A percentile compares a stretch with the other conserved stretches of the same genome.
Evolutionary conservation across 2,329 filamentous ascomycete genomes (phyloP).

Genomic region (Fusarium penzigii): DNA sequence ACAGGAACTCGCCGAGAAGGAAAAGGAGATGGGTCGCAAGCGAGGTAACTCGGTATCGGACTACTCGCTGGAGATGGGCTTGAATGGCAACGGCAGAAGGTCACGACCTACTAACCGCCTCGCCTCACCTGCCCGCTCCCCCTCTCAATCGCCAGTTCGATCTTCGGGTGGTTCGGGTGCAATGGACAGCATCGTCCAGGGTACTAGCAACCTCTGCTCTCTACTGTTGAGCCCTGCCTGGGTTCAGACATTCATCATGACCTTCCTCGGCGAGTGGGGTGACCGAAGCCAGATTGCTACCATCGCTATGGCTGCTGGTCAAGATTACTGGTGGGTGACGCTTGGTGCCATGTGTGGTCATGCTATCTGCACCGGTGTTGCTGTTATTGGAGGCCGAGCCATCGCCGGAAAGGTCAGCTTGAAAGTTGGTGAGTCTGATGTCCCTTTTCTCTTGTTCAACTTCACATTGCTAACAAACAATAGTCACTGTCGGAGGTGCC

Average conservation of each 20-base stretch:
- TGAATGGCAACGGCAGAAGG: slow-evolving; percentile 60
- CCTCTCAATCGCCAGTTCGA: slow-evolving; percentile 73
- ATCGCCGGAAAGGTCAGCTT: slow-evolving; percentile 94
- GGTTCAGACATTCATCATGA: slow-evolving; percentile 99
- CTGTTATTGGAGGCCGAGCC: slow-evolving; percentile 87
- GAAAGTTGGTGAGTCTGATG: slow-evolving; percentile 86
- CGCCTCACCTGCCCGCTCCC: slow-evolving; percentile 77
- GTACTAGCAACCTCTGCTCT: slow-evolving; percentile 83
- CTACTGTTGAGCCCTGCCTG: slow-evolving; percentile 91
- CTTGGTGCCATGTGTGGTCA: slow-evolving; percentile 85
- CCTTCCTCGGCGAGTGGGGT: slow-evolving; percentile 97
- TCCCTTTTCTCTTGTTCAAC: neutral
- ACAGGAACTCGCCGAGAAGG: slow-evolving; percentile 89
- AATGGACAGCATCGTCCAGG: slow-evolving; percentile 50
- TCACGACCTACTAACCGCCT: slow-evolving; percentile 74
- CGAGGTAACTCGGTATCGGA: slow-evolving; percentile 67
- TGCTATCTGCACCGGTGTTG: slow-evolving; percentile 84
- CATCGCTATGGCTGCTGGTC: slow-evolving; percentile 96
- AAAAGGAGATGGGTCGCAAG: slow-evolving; percentile 69
- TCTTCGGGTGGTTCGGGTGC: slow-evolving; percentile 48
- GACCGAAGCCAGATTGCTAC: slow-evolving; percentile 97
- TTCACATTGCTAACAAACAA: slow-evolving; percentile 25
- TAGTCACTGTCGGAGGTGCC: slow-evolving; percentile 91
- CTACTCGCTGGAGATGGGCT: slow-evolving; percentile 78
- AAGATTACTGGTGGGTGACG: slow-evolving; percentile 99